Percentiles rank a stretch among this genome's conserved stretches.
phyloP scores from a whole-genome alignment of 148 eudicot genomes.

The Tetragonia tetragonoides region DNA sequence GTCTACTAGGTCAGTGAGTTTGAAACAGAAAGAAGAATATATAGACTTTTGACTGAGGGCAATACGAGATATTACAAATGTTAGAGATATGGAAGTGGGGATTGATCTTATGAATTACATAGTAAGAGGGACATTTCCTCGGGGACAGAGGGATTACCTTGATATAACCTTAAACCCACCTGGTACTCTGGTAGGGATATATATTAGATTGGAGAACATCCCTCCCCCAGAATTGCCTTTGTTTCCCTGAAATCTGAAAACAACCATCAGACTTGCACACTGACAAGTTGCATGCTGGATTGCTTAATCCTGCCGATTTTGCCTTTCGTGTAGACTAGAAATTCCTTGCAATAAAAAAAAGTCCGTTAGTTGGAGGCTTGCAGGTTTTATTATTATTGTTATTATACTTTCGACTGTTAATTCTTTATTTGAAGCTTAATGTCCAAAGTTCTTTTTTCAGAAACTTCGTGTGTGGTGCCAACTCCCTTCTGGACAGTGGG shows the following conservation, averaged over 20 bases:
- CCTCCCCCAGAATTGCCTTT: not conserved
- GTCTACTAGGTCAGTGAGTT: not conserved
- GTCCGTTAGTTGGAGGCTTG: not conserved
- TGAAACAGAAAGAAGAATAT: not conserved
- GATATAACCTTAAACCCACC: not conserved
- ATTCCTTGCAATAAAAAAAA: not conserved
- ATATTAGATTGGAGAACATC: not conserved
- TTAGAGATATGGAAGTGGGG: not conserved
- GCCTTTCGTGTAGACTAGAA: not conserved
- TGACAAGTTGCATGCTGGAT: not conserved
- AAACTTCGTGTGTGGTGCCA: constrained; percentile 88
- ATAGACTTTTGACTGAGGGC: not conserved
- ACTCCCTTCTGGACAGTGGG: constrained; percentile 64
- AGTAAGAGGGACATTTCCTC: not conserved
- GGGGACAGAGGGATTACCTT: not conserved
- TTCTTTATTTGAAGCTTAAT: constrained; percentile 14
- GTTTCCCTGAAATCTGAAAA: not conserved
- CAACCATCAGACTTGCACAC: not conserved
- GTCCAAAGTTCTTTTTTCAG: constrained; percentile 42
- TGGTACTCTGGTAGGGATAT: not conserved
- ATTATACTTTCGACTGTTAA: not conserved
- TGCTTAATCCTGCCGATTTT: constrained; percentile 1
- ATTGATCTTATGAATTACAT: not conserved
- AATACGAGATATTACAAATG: not conserved
- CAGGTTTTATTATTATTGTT: too few species aligned